Evolutionary conservation across 805 yeast species (phyloP), one percentile per base, ranked within the genome.

Genomic region (Zygosaccharomyces bisporus): DNA sequence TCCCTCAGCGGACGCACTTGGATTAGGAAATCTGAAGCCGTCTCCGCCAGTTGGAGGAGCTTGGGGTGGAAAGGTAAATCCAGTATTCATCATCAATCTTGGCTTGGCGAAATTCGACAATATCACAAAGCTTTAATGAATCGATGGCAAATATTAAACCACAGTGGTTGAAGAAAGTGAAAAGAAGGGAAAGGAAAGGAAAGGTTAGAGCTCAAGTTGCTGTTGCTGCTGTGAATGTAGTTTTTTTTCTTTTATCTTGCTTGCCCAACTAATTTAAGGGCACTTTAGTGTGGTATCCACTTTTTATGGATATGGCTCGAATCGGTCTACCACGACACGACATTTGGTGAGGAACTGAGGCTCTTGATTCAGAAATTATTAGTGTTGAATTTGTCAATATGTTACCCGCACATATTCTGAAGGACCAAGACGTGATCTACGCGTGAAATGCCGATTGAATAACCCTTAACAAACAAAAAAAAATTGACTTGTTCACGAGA

Each of bases 31-130:
- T 21, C 34, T 44, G 44, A 44, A 47, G 8, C 44, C 39, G 19
- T 27, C 41, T 20, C 36, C 10, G 16, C 35, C 43, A 12, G 34
- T 24, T 6, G 43, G 35, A 27, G 31, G 31, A 10, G 31, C 31
- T n/a, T 53, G 58, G 3, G 58, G 52, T 7, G 64, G 64, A 32
- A 60, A 60, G 4, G 57, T 60, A 37, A 54, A 59, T 9, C 55
- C 58, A 6, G 61, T 47, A 19, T 58, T 56, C 66, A 61, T 61
- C 12, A 9, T 36, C 30, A 25, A 25, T 37, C 18, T 14, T 7
- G 13, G 27, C 5, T 20, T 25, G 18, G 20, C 9, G 16, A 37
- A 13, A 5, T 34, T 34, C 19, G 13, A 13, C 24, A 20, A 19
- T 3, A 12, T 13, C 37, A 27, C 31, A 27, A 27, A 3, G 31